These are phyloP conservation scores for Copromyces sp. DNA, from an alignment of 495 filamentous ascomycete genomes.

Conservation along the genomic window DNA sequence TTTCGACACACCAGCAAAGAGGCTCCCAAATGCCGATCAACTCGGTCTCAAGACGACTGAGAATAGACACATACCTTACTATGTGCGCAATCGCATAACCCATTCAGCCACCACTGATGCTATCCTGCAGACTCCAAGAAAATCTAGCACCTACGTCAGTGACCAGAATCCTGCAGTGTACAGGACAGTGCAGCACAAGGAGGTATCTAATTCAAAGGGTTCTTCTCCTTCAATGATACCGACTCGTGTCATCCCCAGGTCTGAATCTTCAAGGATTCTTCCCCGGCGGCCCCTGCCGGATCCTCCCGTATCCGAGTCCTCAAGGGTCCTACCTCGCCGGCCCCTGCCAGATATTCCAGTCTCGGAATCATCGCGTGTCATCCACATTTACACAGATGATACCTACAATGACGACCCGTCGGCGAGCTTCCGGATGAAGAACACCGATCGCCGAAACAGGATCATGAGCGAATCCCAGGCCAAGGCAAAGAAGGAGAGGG, in stretches of 20 bases:
- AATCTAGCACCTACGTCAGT: neutral
- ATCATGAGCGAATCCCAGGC: neutral
- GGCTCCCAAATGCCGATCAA: neutral
- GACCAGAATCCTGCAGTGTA: neutral
- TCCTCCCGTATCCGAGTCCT: neutral
- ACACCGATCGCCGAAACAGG: neutral
- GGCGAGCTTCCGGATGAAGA: neutral
- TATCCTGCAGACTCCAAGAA: slow-evolving; percentile 11
- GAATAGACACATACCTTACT: neutral
- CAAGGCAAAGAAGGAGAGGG: neutral
- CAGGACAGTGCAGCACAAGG: neutral
- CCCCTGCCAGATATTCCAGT: neutral
- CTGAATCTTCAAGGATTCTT: neutral
- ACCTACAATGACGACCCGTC: no score
- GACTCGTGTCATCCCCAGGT: neutral
- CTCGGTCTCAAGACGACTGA: neutral
- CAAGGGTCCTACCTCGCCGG: neutral
- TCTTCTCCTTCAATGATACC: neutral
- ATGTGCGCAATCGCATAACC: slow-evolving; percentile 6
- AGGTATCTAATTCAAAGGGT: neutral
- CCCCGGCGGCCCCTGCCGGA: neutral
- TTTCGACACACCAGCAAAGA: neutral
- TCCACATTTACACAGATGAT: neutral
- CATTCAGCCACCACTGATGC: slow-evolving; percentile 20
- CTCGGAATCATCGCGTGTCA: neutral